Percentiles rank a stretch among this genome's conserved stretches.
phyloP scores from a whole-genome alignment of 805 yeast species.

The Candida endomychidarum region DNA sequence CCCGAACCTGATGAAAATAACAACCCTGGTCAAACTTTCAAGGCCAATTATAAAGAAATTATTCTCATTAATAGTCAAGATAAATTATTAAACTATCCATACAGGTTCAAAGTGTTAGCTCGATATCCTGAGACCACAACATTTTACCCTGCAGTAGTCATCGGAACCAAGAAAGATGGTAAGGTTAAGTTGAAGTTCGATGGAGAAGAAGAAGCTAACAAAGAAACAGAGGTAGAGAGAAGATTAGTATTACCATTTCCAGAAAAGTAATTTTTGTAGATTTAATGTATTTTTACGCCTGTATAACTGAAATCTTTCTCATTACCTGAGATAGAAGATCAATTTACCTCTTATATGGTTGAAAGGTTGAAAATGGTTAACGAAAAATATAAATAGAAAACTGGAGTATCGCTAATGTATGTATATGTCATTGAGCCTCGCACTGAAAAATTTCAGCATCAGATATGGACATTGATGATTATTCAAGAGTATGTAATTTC shows the following conservation, averaged over 20 bases:
- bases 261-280: conserved; percentile 5
- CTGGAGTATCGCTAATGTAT: too few species aligned
- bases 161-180: conserved; percentile 72
- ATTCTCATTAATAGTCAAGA: conserved; percentile 59
- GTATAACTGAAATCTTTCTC: too few species aligned
- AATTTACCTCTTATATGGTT: too few species aligned
- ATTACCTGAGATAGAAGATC: too few species aligned
- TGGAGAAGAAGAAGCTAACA: conserved; percentile 95
- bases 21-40: conserved; percentile 82
- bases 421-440: background rate
- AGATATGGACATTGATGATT: conserved; percentile 60
- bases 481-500: conserved; percentile 52
- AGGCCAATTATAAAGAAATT: conserved; percentile 78
- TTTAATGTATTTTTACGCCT: conserved; percentile 1
- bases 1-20: conserved; percentile 96
- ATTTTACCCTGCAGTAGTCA: conserved; percentile 91
- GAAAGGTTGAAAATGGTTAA: too few species aligned
- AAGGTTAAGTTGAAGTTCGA: conserved; percentile 81
- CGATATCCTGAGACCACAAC: conserved; percentile 97
- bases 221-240: conserved; percentile 90
- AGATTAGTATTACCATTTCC: conserved; percentile 80
- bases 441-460: conserved; percentile 4
- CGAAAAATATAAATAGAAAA: too few species aligned
- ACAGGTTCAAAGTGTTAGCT: conserved; percentile 83
- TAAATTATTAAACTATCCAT: conserved; percentile 54